A percentile compares a stretch with the other conserved stretches of the same genome.
Evolutionary conservation across 352 stramenopile genomes (phyloP).

Genomic region (Phytophthora macrochlamydospora): DNA sequence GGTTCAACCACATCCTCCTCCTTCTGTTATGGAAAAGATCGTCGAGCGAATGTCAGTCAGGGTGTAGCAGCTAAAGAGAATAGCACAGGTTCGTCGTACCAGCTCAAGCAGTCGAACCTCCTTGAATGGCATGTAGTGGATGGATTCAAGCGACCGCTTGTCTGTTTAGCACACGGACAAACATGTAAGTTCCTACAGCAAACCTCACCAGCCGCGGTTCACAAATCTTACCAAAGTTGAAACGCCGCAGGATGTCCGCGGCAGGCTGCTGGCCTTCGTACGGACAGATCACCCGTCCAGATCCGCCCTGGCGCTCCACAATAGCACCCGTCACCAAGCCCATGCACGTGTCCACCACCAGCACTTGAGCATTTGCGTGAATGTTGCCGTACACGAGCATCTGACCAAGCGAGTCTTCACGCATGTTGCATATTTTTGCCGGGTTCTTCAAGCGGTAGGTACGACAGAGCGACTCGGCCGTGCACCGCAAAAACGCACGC

Average conservation of each 20-base stretch:
- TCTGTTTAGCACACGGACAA: constrained; percentile 34
- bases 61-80: background rate
- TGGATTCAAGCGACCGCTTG: constrained; percentile 70
- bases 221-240: constrained; percentile 74
- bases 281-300: constrained; percentile 70
- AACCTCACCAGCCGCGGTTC: too few species aligned
- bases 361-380: constrained; percentile 83
- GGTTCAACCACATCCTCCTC: constrained; percentile 60
- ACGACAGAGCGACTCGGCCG: constrained; percentile 87
- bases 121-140: constrained; percentile 79
- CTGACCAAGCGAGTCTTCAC: constrained; percentile 93
- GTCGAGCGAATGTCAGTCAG: background rate
- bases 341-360: constrained; percentile 94
- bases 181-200: background rate
- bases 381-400: constrained; percentile 95
- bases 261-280: constrained; percentile 79
- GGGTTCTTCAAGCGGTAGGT: constrained; percentile 92
- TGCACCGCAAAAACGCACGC: constrained; percentile 88
- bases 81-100: constrained; percentile 21
- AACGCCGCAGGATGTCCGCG: constrained; percentile 82
- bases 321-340: constrained; percentile 92
- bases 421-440: constrained; percentile 89
- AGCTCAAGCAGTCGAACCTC: constrained; percentile 53
- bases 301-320: constrained; percentile 78
- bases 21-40: constrained; percentile 22